Percentiles rank a stretch among this genome's conserved stretches.
Evolutionary conservation across 352 stramenopile species (phyloP).

Genomic region (Globisporangium yorkense): DNA sequence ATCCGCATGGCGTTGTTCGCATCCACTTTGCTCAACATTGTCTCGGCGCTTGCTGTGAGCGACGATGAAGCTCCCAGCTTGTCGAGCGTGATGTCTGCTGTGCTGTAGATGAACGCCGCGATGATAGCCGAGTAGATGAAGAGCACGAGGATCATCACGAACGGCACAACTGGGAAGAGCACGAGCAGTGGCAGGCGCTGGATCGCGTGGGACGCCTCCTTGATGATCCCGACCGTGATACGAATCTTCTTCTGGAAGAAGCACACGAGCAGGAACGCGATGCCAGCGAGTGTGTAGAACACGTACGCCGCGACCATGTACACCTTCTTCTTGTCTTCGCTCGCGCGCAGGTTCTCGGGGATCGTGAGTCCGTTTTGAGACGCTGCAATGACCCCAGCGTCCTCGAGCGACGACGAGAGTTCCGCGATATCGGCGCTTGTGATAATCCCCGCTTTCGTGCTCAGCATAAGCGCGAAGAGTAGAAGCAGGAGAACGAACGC

Average conservation of each 20-base stretch:
- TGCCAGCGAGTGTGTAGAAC: slow-evolving; percentile 43
- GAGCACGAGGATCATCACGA: slow-evolving; percentile 51
- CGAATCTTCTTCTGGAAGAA: slow-evolving; percentile 83
- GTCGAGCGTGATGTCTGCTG: slow-evolving; percentile 34
- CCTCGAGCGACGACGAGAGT: slow-evolving; percentile 32
- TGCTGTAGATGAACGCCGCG: slow-evolving; percentile 68
- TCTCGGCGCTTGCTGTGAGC: slow-evolving; percentile 15
- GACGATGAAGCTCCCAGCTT: slow-evolving; percentile 18
- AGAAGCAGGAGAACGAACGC: slow-evolving; percentile 57
- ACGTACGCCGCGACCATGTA: slow-evolving; percentile 65
- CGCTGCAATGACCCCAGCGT: slow-evolving; percentile 30
- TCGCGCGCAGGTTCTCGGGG: slow-evolving; percentile 47
- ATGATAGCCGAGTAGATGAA: slow-evolving; percentile 62
- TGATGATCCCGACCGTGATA: slow-evolving; percentile 69
- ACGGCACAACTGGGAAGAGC: slow-evolving; percentile 61
- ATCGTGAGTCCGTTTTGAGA: slow-evolving; percentile 34
- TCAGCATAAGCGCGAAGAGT: slow-evolving; percentile 68
- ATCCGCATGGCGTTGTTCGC: slow-evolving; percentile 59
- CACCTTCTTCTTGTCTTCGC: slow-evolving; percentile 49
- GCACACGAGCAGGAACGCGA: slow-evolving; percentile 72
- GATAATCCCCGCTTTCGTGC: slow-evolving; percentile 71
- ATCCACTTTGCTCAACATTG: slow-evolving; percentile 34
- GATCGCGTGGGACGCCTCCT: slow-evolving; percentile 64
- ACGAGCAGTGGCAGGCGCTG: slow-evolving; percentile 54
- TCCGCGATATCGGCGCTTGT: slow-evolving; percentile 31